These are phyloP conservation scores for Cercospora nicotianae DNA, from an alignment of 2,329 filamentous ascomycete genomes.

Conservation along the genomic window DNA sequence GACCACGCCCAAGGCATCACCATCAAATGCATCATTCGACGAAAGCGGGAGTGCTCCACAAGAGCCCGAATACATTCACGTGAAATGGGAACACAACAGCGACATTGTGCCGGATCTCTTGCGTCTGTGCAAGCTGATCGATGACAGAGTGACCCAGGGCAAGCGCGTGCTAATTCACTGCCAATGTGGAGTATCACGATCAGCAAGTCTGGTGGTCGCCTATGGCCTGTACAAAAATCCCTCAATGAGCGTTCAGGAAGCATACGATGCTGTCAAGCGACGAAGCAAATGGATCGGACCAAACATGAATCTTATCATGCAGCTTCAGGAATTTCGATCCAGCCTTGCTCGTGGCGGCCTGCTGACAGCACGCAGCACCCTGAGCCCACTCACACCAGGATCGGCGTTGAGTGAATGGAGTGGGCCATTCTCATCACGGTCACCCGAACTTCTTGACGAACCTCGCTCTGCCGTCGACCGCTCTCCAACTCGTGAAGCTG, in stretches of 20 bases:
- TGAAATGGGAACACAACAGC: slow-evolving; percentile 86
- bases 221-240: slow-evolving; percentile 81
- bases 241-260: slow-evolving; percentile 74
- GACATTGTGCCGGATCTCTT: slow-evolving; percentile 78
- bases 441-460: slow-evolving; percentile 16
- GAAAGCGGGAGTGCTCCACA: slow-evolving; percentile 32
- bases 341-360: slow-evolving; percentile 45
- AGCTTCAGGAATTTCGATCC: slow-evolving; percentile 72
- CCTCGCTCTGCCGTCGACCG: slow-evolving; percentile 29
- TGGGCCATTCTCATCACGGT: slow-evolving; percentile 33
- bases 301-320: slow-evolving; percentile 91
- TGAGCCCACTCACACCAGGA: slow-evolving; percentile 38
- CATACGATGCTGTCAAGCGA: slow-evolving; percentile 76
- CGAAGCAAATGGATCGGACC: slow-evolving; percentile 86
- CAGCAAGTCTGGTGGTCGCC: slow-evolving; percentile 81
- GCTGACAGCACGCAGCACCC: slow-evolving; percentile 33
- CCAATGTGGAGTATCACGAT: slow-evolving; percentile 82
- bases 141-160: slow-evolving; percentile 67
- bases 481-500: slow-evolving; percentile 11
- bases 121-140: slow-evolving; percentile 72
- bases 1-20: slow-evolving; percentile 56
- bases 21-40: slow-evolving; percentile 37
- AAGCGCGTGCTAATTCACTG: slow-evolving; percentile 82
- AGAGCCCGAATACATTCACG: slow-evolving; percentile 79
- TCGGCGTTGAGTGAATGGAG: slow-evolving; percentile 39